phyloP scores from a whole-genome alignment of 164 flowering plant species.

The Umbilicus rupestris region DNA sequence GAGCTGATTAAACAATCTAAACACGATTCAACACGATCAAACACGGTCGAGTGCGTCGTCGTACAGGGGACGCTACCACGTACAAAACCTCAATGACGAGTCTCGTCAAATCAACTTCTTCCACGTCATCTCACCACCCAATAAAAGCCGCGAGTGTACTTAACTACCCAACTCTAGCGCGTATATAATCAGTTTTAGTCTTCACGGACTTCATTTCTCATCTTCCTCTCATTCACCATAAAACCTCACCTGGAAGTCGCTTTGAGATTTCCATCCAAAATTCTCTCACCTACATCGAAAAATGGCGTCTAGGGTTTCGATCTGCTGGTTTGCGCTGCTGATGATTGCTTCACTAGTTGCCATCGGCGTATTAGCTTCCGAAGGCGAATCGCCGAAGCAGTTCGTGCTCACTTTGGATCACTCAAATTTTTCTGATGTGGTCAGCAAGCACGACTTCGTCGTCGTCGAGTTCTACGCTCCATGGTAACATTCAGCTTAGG shows the following conservation, averaged over 20 bases:
- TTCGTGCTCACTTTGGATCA: conserved; percentile 66
- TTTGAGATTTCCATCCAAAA: background rate
- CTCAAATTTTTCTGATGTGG: conserved; percentile 60
- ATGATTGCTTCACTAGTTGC: conserved; percentile 12
- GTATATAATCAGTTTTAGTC: background rate
- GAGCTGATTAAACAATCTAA: background rate
- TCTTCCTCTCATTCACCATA: no score
- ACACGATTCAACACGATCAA: background rate
- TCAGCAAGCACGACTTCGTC: conserved; percentile 53
- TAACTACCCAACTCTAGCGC: background rate
- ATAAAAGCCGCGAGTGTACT: background rate
- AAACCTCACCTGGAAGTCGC: background rate
- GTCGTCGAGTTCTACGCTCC: conserved; percentile 98
- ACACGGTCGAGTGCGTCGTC: background rate
- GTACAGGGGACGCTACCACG: background rate
- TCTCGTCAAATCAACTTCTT: background rate
- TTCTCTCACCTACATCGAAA: background rate
- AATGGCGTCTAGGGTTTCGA: conserved; percentile 34
- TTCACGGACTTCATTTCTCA: background rate
- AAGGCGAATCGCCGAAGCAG: conserved; percentile 26
- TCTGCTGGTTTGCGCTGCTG: conserved; percentile 16
- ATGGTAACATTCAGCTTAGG: conserved; percentile 32
- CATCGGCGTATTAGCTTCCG: conserved; percentile 11
- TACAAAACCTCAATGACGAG: background rate
- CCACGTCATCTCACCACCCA: background rate